These are phyloP conservation scores for Cyclostephanos invisitatus DNA, from an alignment of 108 stramenopile genomes.

Conservation along the genomic window DNA sequence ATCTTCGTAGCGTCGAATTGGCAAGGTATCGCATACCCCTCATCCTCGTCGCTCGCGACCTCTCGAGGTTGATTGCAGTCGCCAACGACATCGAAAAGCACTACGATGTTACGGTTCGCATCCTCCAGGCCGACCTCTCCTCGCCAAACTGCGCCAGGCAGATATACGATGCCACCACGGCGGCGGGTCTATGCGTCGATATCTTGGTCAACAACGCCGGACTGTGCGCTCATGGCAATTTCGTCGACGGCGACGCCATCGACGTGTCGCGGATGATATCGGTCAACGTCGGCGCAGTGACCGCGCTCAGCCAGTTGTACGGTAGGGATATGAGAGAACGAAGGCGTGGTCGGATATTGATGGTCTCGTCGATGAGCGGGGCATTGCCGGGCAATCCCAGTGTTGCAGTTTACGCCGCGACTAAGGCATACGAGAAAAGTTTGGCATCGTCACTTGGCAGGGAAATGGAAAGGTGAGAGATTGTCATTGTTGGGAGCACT, in stretches of 20 bases:
- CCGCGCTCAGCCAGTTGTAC: conserved; percentile 65
- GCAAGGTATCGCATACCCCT: conserved; percentile 84
- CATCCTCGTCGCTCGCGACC: conserved; percentile 79
- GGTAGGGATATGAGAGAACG: conserved; percentile 80
- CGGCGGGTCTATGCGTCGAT: conserved; percentile 72
- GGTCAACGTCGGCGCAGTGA: conserved; percentile 64
- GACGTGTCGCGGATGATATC: conserved; percentile 62
- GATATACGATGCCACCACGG: conserved; percentile 65
- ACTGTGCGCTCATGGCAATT: conserved; percentile 60
- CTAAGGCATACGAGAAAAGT: conserved; percentile 78
- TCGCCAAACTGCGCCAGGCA: conserved; percentile 58
- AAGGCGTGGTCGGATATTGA: conserved; percentile 75
- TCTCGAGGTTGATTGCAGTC: conserved; percentile 54
- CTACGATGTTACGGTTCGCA: conserved; percentile 78
- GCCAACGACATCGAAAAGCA: conserved; percentile 81
- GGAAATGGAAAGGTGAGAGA: conserved; percentile 67
- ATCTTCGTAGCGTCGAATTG: conserved; percentile 60
- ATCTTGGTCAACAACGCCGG: conserved; percentile 88
- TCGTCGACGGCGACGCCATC: conserved; percentile 48
- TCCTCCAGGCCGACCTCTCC: conserved; percentile 74
- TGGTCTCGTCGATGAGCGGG: conserved; percentile 78
- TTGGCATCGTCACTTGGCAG: conserved; percentile 70
- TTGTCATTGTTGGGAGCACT: neutral
- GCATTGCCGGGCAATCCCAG: conserved; percentile 61
- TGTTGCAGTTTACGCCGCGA: conserved; percentile 80